Base-by-base conservation (phyloP, 345 rosid species). In the Tarenaya hassleriana region DNA sequence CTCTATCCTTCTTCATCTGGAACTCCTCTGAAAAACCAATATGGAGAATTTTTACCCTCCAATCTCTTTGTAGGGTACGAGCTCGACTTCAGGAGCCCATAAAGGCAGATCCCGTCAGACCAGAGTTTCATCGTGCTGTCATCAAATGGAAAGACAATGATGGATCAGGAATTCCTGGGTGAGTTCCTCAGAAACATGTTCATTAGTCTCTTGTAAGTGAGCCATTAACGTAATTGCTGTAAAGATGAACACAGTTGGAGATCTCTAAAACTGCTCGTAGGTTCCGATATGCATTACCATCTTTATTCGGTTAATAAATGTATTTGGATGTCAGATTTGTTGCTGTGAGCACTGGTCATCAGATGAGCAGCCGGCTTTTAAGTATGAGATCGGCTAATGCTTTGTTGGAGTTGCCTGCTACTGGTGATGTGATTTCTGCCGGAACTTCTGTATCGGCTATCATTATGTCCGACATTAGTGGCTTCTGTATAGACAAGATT, bases 331-430 rank as follows among this genome's bases (percentile, higher is more conserved):
- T 71, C 73, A 92, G 98, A 66, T 85, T 85, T 77, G 75, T 88
- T 74, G 94, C 94, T 45, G 90, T 77, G 76, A 88, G 96, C 77
- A 88, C 96, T 37, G 94, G 98, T 35, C 82, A 73, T 62, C 96
- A 88, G 70, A 72, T 71, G 77, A 88, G 96, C 70, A 84, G 96
- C 71, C 75, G 91, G 60, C 96, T 92, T 57, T 69, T 88, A 72
- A 84, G 84, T 75, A 85, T 88, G 95, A 92, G 78, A 70, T 81
- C 81, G 10, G 94, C 94, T 42, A 92, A 88, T 79, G 98, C 82
- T 53, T 68, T 92, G 71, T 61, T 92, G 70, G 90, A 80, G 80
- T 71, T 88, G 73, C 95, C 95, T 59, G 77, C 80, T 39, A 67
- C 75, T n/a, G 77, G 79, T 47, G 43, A 58, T 33, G 66, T 81